Percentiles rank a stretch among this genome's conserved stretches.
These are phyloP conservation scores for Cyathus olla DNA, from an alignment of 1,284 basidiomycete genomes.

Conservation along the genomic window DNA sequence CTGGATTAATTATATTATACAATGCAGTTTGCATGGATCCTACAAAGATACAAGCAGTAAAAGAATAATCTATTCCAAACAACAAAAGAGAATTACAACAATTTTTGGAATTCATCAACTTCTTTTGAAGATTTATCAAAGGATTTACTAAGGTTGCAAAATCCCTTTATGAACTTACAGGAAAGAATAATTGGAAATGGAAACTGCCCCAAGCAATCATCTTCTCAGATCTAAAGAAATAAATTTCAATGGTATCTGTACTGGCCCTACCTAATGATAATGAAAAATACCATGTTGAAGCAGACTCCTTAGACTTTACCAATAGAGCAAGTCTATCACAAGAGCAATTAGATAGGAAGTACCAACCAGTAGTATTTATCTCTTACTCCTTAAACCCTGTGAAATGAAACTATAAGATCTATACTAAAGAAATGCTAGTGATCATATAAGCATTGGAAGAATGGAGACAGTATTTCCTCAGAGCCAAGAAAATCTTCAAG, in stretches of 20 bases:
- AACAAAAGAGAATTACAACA: constrained; percentile 20
- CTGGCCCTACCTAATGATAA: constrained; percentile 24
- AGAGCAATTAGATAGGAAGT: constrained; percentile 24
- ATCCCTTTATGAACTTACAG: neutral
- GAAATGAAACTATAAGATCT: too few species aligned
- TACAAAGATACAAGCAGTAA: too few species aligned
- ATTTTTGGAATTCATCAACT: constrained; percentile 30
- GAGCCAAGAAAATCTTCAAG: constrained; percentile 25
- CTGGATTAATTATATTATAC: constrained; percentile 33
- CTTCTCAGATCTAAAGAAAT: too few species aligned
- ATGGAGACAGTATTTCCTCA: constrained; percentile 50
- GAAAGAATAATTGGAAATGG: neutral
- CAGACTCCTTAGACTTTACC: constrained; percentile 37
- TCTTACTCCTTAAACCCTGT: constrained; percentile 29
- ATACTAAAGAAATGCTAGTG: constrained; percentile 42
- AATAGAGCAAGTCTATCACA: constrained; percentile 39
- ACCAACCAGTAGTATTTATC: constrained; percentile 38
- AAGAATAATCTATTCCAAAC: constrained; percentile 36
- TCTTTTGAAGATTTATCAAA: neutral
- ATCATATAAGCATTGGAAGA: constrained; percentile 47
- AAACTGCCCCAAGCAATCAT: neutral
- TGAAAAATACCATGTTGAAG: constrained; percentile 33
- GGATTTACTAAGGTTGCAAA: neutral
- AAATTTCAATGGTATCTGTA: constrained; percentile 17
- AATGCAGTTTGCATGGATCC: constrained; percentile 34